Evolutionary conservation across 1,139 yeast genomes (phyloP), one percentile per base, ranked within the genome.

Genomic region (Kodamaea fungicola): DNA sequence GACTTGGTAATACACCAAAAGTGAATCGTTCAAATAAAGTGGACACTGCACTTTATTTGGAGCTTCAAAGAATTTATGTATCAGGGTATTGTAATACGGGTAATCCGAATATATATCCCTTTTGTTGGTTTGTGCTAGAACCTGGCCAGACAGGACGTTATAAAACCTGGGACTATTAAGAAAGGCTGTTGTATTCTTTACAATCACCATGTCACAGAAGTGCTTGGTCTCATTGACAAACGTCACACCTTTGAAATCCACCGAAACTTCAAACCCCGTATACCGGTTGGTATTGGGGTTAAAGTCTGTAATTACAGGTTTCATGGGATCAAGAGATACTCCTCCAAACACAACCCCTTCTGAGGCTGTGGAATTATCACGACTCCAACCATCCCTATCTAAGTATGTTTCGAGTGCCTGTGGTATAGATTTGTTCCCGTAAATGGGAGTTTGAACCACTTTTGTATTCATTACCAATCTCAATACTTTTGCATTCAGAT

Each of bases 221-320:
- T 79, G 55, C 13, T 54, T 49, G 42, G 65, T 65, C 34, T 70
- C 68, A 39, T 64, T 62, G 16, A 61, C 49, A 9, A 74, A 54
- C 21, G 58, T 51, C 28, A 62, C 61, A 3, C 78, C 81, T 59
- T 65, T 62, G 47, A 71, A 76, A 37, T 61, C 61, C 16, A 70
- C 52, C 28, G 64, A 61, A n/a, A 74, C 67, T 38, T 71, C 75
- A 28, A 76, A 52, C 1, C 80, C 73, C 5, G 81, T 71, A 49
- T 52, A 75, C 41, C 55, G 60, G 49, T 75, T 74, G 2, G 80
- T 70, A 3, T 66, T 55, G 2, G 40, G 12, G 47, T 76, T 67
- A 21, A 73, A 73, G 45, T 76, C 81, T 10, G 51, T 50, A 10
- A 70, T 60, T 6, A 62, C 47, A 9, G 44, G 47, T 6, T 42